Percentiles rank a stretch among this genome's conserved stretches.
Evolutionary conservation across 495 filamentous ascomycete species (phyloP).

Genomic region (Talaromyces adpressus): DNA sequence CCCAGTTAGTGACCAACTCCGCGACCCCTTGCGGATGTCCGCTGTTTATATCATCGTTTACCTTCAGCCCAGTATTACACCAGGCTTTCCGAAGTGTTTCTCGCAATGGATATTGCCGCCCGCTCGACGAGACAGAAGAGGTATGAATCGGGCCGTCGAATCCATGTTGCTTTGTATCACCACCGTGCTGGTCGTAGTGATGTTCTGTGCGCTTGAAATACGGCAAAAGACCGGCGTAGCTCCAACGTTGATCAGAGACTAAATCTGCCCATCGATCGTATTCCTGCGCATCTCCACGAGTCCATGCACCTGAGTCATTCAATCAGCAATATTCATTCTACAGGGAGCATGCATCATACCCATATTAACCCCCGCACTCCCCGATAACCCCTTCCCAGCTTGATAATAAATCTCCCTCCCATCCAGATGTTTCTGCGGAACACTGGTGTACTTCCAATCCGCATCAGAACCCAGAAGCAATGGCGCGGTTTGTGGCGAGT

Average conservation of each 20-base stretch:
- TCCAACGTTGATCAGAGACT: constrained; percentile 28
- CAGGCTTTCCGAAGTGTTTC: constrained; percentile 23
- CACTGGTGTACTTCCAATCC: constrained; percentile 26
- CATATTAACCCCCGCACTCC: constrained; percentile 21
- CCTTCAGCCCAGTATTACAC: background rate
- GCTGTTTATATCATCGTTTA: constrained; percentile 8
- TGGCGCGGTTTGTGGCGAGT: background rate
- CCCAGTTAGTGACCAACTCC: background rate
- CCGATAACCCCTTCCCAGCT: constrained; percentile 30
- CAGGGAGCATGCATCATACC: background rate
- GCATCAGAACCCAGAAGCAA: constrained; percentile 18
- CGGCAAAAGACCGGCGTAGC: constrained; percentile 20
- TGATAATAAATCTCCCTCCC: constrained; percentile 14
- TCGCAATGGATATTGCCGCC: constrained; percentile 21
- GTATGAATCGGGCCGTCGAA: constrained; percentile 19
- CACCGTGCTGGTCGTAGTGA: background rate
- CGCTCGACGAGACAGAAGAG: constrained; percentile 11
- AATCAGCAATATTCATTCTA: too few species aligned
- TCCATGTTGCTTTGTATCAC: constrained; percentile 16
- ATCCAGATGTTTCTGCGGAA: constrained; percentile 20
- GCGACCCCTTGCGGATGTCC: background rate
- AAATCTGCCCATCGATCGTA: constrained; percentile 30
- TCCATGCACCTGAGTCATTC: constrained; percentile 16
- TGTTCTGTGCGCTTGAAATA: constrained; percentile 18
- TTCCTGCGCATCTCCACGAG: constrained; percentile 27